These are phyloP conservation scores for Arabidopsis hybrid DNA, from an alignment of 441 rosid species.

Conservation along the genomic window DNA sequence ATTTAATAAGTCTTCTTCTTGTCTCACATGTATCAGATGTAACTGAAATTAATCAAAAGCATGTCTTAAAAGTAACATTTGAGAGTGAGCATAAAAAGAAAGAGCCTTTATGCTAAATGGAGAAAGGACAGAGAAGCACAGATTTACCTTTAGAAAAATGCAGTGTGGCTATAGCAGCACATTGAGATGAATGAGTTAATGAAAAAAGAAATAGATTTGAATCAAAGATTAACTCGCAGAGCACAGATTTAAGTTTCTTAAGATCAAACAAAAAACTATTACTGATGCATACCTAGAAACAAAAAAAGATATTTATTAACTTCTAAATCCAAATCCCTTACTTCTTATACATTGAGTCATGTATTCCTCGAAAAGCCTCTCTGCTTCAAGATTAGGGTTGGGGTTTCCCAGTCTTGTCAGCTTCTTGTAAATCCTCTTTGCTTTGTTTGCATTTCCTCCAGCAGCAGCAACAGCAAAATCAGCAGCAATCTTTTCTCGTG, in stretches of 20 bases:
- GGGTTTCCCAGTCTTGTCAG: not conserved
- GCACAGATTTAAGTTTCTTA: not conserved
- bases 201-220: not conserved
- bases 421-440: not conserved
- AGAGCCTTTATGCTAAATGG: not conserved
- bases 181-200: not conserved
- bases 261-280: not conserved
- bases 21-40: too few species aligned
- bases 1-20: too few species aligned
- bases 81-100: not conserved
- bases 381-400: slow-evolving; percentile 44
- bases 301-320: not conserved
- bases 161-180: not conserved
- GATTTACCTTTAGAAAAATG: not conserved
- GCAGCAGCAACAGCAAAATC: not conserved
- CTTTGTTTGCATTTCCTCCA: not conserved
- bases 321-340: not conserved
- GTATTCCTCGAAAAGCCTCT: slow-evolving; percentile 45
- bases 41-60: too few species aligned
- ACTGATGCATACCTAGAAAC: not conserved
- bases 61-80: too few species aligned
- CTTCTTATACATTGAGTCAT: slow-evolving; percentile 34
- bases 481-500: not conserved
- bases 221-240: not conserved
- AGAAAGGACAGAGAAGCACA: not conserved